These are phyloP conservation scores for Hypericum perforatum DNA, from an alignment of 345 rosid species.

Conservation along the genomic window DNA sequence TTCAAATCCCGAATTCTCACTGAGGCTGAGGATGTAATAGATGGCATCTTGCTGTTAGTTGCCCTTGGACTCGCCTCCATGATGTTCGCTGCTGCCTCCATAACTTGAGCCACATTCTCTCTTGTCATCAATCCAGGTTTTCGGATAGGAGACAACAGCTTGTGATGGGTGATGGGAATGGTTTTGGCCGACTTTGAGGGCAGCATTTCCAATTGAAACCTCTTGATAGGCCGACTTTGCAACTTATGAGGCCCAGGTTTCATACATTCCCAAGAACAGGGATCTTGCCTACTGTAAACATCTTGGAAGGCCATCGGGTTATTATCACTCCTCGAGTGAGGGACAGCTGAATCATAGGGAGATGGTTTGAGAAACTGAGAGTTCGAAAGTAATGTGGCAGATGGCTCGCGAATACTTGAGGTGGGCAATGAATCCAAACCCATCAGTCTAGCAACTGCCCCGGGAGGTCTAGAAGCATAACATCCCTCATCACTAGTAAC, in stretches of 20 bases:
- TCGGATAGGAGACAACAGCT: constrained; percentile 69
- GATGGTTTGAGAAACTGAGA: constrained; percentile 21
- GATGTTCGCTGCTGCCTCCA: constrained; percentile 79
- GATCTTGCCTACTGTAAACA: constrained; percentile 26
- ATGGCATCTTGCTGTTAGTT: constrained; percentile 28
- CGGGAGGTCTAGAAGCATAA: constrained; percentile 51
- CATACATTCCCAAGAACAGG: constrained; percentile 22
- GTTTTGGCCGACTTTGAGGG: constrained; percentile 71
- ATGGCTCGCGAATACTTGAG: constrained; percentile 32
- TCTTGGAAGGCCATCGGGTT: constrained; percentile 30
- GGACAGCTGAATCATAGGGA: constrained; percentile 19
- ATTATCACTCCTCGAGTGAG: constrained; percentile 30
- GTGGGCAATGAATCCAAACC: constrained; percentile 82
- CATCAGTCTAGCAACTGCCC: constrained; percentile 94
- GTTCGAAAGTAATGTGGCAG: constrained; percentile 27
- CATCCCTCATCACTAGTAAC: constrained; percentile 56
- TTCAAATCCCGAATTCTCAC: constrained; percentile 63
- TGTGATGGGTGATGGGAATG: constrained; percentile 45
- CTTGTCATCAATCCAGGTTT: constrained; percentile 44
- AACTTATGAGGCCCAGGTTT: constrained; percentile 33
- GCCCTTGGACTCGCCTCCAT: constrained; percentile 58
- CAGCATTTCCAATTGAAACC: constrained; percentile 70
- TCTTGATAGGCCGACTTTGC: constrained; percentile 44
- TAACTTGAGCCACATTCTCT: constrained; percentile 45
- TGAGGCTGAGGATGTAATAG: constrained; percentile 50